Conservation (phyloP, 306 rosid species). For the Dicorynia guianensis region DNA sequence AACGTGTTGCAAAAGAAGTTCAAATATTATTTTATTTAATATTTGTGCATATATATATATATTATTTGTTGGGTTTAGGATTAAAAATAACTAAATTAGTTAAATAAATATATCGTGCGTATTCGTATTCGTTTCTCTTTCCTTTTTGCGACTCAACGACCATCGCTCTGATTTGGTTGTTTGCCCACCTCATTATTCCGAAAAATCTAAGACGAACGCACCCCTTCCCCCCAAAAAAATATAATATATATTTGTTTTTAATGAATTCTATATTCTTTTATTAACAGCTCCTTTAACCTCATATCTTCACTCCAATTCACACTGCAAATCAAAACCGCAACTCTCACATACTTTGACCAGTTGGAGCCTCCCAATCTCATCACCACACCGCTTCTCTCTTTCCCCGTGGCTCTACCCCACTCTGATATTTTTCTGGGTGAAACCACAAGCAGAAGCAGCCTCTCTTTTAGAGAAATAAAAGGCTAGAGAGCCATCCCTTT, state of each 20-base stretch:
- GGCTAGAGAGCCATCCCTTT: slow-evolving; percentile 45
- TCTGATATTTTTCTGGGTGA: slow-evolving; percentile 51
- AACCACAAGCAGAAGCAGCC: slow-evolving; percentile 54
- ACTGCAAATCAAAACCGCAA: slow-evolving; percentile 54
- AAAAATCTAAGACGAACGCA: slow-evolving; percentile 11
- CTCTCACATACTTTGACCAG: slow-evolving; percentile 62
- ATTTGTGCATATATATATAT: background rate
- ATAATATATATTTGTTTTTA: slow-evolving; percentile 10
- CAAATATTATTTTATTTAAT: background rate
- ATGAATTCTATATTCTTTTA: background rate
- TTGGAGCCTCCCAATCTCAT: slow-evolving; percentile 9
- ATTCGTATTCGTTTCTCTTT: slow-evolving; percentile 22
- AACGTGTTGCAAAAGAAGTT: slow-evolving; percentile 18
- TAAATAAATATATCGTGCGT: background rate
- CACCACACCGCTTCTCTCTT: background rate
- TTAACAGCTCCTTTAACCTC: slow-evolving; percentile 5
- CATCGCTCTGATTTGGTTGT: slow-evolving; percentile 63
- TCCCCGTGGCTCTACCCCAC: slow-evolving; percentile 53
- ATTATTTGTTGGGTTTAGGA: background rate
- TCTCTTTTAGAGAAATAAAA: slow-evolving; percentile 51
- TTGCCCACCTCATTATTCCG: slow-evolving; percentile 60
- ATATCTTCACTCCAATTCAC: slow-evolving; percentile 38
- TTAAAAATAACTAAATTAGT: background rate
- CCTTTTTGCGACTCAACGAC: slow-evolving; percentile 60
- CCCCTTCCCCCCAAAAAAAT: no score